These are phyloP conservation scores for Kalanchoe fedtschenkoi DNA, from an alignment of 164 flowering plant species.

Conservation along the genomic window DNA sequence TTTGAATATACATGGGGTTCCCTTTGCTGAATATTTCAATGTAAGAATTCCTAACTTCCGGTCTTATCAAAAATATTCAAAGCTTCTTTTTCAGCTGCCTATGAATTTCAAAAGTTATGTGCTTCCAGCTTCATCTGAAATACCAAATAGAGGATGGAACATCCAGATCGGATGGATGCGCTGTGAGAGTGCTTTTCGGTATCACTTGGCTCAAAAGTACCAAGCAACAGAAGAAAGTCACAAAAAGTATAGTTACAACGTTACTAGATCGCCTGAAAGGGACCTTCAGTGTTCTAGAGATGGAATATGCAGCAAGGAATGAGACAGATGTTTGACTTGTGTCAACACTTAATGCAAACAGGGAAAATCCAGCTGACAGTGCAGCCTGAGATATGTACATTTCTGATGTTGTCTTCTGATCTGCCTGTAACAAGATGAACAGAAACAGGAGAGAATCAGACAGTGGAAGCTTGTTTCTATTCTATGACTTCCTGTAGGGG, in stretches of 20 bases:
- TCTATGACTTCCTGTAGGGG: no score
- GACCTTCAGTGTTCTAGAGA: conserved; percentile 47
- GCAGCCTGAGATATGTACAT: no score
- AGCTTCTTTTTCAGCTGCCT: neutral
- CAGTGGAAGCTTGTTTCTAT: no score
- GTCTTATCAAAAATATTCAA: neutral
- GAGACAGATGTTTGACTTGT: neutral
- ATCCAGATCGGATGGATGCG: conserved; percentile 44
- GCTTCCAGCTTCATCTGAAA: conserved; percentile 70
- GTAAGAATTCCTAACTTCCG: conserved; percentile 26
- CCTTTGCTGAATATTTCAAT: conserved; percentile 77
- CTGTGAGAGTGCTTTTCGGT: conserved; percentile 55
- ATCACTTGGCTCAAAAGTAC: conserved; percentile 81
- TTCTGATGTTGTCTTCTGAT: no score
- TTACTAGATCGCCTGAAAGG: conserved; percentile 58
- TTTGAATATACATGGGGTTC: conserved; percentile 78
- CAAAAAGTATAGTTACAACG: conserved; percentile 51
- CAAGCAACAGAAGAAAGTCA: conserved; percentile 64
- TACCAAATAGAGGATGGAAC: conserved; percentile 71
- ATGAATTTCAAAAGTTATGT: neutral
- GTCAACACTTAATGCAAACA: no score
- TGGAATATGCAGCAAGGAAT: conserved; percentile 30
- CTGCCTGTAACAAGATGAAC: no score
- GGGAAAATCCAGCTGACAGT: no score
- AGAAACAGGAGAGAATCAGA: no score